These are phyloP conservation scores for Zymoseptoria pseudotritici DNA, from an alignment of 2,329 filamentous ascomycete species.

Conservation along the genomic window DNA sequence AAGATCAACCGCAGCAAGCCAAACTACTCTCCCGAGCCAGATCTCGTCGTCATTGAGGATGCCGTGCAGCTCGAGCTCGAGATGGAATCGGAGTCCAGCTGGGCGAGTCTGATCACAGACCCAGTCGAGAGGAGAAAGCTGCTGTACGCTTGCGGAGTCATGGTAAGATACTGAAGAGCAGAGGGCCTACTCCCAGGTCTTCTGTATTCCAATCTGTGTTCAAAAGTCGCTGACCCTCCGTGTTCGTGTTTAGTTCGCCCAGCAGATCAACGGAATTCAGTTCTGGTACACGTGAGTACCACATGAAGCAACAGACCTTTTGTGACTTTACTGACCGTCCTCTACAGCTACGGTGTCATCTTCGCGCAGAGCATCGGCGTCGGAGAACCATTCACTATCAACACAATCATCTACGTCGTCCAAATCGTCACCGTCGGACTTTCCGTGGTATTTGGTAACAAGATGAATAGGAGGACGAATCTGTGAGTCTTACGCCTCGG, in stretches of 20 bases:
- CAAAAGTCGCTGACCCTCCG: neutral
- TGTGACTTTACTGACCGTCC: neutral
- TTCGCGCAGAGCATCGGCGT: conserved; percentile 18
- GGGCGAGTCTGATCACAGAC: conserved; percentile 36
- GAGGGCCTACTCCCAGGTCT: neutral
- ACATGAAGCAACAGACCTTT: neutral
- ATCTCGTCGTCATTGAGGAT: conserved; percentile 14
- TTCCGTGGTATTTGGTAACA: conserved; percentile 17
- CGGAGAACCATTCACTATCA: conserved; percentile 19
- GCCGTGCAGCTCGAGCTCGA: conserved; percentile 13
- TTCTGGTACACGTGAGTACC: conserved; percentile 22
- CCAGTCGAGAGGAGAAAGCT: conserved; percentile 43
- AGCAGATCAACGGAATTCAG: conserved; percentile 45
- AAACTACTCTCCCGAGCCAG: conserved; percentile 8
- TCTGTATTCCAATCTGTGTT: neutral
- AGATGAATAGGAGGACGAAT: conserved; percentile 13
- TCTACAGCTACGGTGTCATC: conserved; percentile 14
- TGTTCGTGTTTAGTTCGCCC: conserved; percentile 26
- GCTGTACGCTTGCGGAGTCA: conserved; percentile 38
- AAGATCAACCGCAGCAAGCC: conserved; percentile 16
- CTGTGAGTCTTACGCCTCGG: neutral
- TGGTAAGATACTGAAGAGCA: conserved; percentile 13
- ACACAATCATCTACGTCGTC: conserved; percentile 18
- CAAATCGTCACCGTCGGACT: conserved; percentile 17
- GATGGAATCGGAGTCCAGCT: conserved; percentile 29